A percentile compares a stretch with the other conserved stretches of the same genome.
Evolutionary conservation across 2,329 filamentous ascomycete species (phyloP).

Genomic region (Setomelanomma holmii): DNA sequence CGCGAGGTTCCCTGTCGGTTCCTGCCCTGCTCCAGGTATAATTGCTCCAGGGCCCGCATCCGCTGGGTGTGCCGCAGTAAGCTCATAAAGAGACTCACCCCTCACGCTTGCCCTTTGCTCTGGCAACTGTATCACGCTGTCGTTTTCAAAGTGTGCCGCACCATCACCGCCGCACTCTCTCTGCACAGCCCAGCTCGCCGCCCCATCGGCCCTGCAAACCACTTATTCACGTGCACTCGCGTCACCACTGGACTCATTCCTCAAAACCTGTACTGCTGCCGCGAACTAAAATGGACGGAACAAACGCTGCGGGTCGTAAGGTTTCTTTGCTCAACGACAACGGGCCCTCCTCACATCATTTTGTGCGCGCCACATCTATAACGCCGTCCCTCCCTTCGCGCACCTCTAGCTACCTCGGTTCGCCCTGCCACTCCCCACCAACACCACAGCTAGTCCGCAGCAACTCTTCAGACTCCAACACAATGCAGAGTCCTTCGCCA

Average conservation of each 20-base stretch:
- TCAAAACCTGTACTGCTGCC: slow-evolving; percentile 35
- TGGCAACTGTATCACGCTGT: too few relatives aligned
- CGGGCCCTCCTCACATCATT: slow-evolving; percentile 37
- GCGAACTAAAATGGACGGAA: slow-evolving; percentile 57
- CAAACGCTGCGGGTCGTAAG: slow-evolving; percentile 57
- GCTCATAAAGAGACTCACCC: background rate
- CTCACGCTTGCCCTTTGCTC: background rate
- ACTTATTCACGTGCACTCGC: slow-evolving; percentile 29
- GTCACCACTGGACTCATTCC: slow-evolving; percentile 10
- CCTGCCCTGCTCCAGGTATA: background rate
- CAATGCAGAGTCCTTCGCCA: slow-evolving; percentile 55
- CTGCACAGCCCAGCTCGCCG: too few relatives aligned
- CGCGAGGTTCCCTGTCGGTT: background rate
- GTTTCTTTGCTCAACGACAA: slow-evolving; percentile 60
- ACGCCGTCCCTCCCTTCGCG: slow-evolving; percentile 48
- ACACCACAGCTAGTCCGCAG: slow-evolving; percentile 56
- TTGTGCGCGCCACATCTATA: slow-evolving; percentile 46
- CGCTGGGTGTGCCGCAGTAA: background rate
- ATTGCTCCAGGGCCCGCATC: background rate
- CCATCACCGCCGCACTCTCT: too few relatives aligned
- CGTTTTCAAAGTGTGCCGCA: too few relatives aligned
- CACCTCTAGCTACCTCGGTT: slow-evolving; percentile 54
- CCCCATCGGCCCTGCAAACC: background rate
- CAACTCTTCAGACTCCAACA: slow-evolving; percentile 55
- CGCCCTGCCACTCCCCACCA: slow-evolving; percentile 57